A percentile compares a stretch with the other conserved stretches of the same genome.
These are phyloP conservation scores for Penicillium corylophilum DNA, from an alignment of 2,329 filamentous ascomycete species.

Conservation along the genomic window DNA sequence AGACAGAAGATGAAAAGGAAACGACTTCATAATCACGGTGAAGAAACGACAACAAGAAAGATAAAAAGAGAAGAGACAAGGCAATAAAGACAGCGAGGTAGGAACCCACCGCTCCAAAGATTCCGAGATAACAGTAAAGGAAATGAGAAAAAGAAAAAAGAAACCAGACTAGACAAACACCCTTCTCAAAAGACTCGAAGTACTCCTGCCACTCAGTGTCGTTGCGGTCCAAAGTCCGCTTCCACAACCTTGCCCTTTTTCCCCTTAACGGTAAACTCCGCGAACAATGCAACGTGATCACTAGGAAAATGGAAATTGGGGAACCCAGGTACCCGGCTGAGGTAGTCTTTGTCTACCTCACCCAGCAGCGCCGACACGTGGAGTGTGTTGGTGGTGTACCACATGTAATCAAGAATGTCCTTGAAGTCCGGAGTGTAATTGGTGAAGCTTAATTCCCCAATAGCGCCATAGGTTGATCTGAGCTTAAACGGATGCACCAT, in stretches of 20 bases:
- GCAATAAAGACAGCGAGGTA: slow-evolving; percentile 29
- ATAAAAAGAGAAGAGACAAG: slow-evolving; percentile 17
- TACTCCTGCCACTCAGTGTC: slow-evolving; percentile 39
- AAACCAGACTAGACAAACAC: slow-evolving; percentile 38
- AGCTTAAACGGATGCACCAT: slow-evolving; percentile 94
- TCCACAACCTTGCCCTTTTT: slow-evolving; percentile 74
- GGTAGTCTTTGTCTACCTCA: slow-evolving; percentile 79
- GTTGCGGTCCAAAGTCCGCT: slow-evolving; percentile 59
- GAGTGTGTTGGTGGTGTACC: slow-evolving; percentile 89
- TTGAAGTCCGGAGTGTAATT: slow-evolving; percentile 95
- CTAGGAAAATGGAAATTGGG: slow-evolving; percentile 93
- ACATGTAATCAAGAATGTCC: slow-evolving; percentile 94
- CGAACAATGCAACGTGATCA: slow-evolving; percentile 86
- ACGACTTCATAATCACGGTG: slow-evolving; percentile 24
- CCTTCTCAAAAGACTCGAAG: slow-evolving; percentile 40
- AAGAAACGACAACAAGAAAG: slow-evolving; percentile 16
- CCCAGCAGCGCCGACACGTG: slow-evolving; percentile 82
- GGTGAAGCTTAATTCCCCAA: slow-evolving; percentile 86
- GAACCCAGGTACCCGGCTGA: slow-evolving; percentile 84
- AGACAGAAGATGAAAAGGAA: slow-evolving; percentile 17
- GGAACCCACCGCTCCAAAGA: slow-evolving; percentile 33
- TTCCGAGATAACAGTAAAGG: slow-evolving; percentile 39
- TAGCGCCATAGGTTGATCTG: slow-evolving; percentile 81
- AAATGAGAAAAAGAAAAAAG: slow-evolving; percentile 12
- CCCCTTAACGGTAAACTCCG: slow-evolving; percentile 84